Percentiles rank a stretch among this genome's conserved stretches.
Conservation (phyloP, 106 monocot genomes). For the Platanthera guangdongensis region DNA sequence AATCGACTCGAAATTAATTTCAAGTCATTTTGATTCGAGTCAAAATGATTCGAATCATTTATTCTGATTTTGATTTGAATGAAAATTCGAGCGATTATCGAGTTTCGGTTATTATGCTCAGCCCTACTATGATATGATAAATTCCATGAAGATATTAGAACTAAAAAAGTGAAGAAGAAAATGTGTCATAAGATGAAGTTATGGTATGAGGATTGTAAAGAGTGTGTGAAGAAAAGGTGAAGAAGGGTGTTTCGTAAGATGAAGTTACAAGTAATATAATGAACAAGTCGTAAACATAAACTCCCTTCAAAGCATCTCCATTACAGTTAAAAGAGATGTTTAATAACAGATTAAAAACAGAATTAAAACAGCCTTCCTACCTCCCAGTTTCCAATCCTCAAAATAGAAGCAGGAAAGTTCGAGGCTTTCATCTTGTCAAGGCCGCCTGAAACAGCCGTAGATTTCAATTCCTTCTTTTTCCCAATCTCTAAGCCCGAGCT, state of each 20-base stretch:
- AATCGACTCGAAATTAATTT: too few species aligned
- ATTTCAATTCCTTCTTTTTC: constrained; percentile 55
- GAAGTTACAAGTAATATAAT: neutral
- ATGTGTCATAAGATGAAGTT: too few species aligned
- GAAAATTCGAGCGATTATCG: too few species aligned
- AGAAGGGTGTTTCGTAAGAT: neutral
- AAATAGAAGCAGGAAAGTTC: constrained; percentile 65
- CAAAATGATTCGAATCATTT: too few species aligned
- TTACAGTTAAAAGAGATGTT: neutral
- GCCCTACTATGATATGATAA: too few species aligned
- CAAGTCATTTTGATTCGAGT: too few species aligned
- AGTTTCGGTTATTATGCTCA: too few species aligned
- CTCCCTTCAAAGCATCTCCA: neutral
- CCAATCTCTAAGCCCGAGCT: constrained; percentile 13
- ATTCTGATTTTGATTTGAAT: too few species aligned
- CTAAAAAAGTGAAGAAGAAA: too few species aligned
- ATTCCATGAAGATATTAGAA: too few species aligned
- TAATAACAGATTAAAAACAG: neutral
- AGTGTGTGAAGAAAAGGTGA: neutral
- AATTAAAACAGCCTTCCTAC: constrained; percentile 14
- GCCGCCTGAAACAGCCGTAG: constrained; percentile 24
- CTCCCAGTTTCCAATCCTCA: constrained; percentile 55
- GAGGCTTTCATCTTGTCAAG: constrained; percentile 69
- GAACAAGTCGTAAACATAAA: neutral
- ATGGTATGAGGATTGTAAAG: too few species aligned